Percentiles rank a stretch among this genome's conserved stretches.
Conservation (phyloP, 805 yeast genomes). For the Lachancea waltii region DNA sequence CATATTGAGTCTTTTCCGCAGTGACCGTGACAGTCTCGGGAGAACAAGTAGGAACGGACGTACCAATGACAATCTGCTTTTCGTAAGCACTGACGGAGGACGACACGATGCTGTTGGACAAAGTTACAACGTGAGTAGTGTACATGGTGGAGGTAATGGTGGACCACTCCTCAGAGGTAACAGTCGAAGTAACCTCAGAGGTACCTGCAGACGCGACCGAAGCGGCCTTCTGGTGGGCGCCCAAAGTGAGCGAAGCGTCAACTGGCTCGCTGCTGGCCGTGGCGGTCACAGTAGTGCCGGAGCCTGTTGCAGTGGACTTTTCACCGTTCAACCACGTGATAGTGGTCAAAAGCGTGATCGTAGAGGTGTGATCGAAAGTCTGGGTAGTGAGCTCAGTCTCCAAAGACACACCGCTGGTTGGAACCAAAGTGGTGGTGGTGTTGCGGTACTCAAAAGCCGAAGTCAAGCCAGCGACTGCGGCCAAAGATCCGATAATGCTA, state of each 20-base stretch:
- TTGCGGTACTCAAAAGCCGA: conserved; percentile 6
- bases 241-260: conserved; percentile 2
- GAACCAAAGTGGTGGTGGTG: conserved; percentile 15
- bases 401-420: conserved; percentile 19
- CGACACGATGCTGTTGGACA: conserved; percentile 11
- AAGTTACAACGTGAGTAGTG: conserved; percentile 15
- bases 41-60: conserved; percentile 8
- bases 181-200: background rate
- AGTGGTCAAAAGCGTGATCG: conserved; percentile 12
- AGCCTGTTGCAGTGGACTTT: conserved; percentile 7
- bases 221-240: conserved; percentile 4
- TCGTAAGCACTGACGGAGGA: conserved; percentile 11
- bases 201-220: conserved; percentile 1
- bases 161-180: conserved; percentile 15
- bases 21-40: conserved; percentile 14
- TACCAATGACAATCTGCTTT: conserved; percentile 9
- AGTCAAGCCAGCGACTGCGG: conserved; percentile 7
- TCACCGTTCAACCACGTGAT: conserved; percentile 7
- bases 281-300: conserved; percentile 13
- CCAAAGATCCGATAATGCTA: conserved; percentile 9
- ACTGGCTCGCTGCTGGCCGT: too few species aligned
- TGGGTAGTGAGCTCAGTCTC: conserved; percentile 6
- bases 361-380: conserved; percentile 9
- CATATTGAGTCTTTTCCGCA: conserved; percentile 10
- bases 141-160: conserved; percentile 20